Base-by-base conservation (phyloP, 257 asterid genomes). In the Penstemon newberryi region DNA sequence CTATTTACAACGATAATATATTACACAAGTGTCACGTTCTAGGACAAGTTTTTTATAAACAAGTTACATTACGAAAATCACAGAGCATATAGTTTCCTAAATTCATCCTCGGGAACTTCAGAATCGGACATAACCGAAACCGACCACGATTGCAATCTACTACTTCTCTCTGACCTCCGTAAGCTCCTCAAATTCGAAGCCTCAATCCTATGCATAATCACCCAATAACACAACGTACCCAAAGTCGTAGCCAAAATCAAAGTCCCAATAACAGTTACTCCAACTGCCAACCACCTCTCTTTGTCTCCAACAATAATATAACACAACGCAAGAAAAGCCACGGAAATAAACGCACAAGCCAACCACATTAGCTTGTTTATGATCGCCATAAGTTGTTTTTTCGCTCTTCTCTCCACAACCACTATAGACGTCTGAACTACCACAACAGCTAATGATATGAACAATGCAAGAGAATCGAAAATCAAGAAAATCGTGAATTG, bases 291-390 rank as follows among this genome's bases (percentile, higher is more conserved):
- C 94, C 85, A 77, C 78, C 70, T 69, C 54, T 82, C 87, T 1
- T 75, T n/a, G 3, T 86, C 71, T 10, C 97, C 97, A 5, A 84
- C 90, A 8, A 86, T 54, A 5, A 90, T 78, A 65, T 81, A 87
- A n/a, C 87, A 81, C 64, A 84, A 18, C 0, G 95, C 85, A 11
- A 85, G 86, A 66, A 82, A 89, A 0, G 95, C 91, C 4, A 86
- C 75, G 0, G 95, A 87, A 8, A 86, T 76, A 15, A 81, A 87
- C 0, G 84, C 77, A 56, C 94, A 87, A 3, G 97, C 97, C 69
- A 90, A 65, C 97, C 93, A 87, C 97, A 90, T 87, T 25, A 90
- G 83, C 84, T 87, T 89, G 81, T 89, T 89, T 11, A 89, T 89
- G 19, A 89, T 81, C 0, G 85, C 78, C 96, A 87, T 87, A 65